phyloP scores from a whole-genome alignment of 345 rosid genomes.

The Aegle marmelos region DNA sequence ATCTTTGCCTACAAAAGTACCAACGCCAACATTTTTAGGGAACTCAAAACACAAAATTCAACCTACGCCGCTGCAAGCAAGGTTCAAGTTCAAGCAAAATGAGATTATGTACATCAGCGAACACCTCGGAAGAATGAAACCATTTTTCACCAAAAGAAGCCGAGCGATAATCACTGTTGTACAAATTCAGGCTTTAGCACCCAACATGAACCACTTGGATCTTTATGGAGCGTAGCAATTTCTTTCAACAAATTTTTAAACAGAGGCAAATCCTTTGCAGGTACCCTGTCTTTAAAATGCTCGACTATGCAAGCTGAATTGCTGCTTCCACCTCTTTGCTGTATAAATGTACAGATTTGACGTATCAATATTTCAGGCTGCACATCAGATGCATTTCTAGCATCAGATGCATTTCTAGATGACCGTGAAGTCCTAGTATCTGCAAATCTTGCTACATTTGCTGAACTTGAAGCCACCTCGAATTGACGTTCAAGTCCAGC shows the following conservation, averaged over 20 bases:
- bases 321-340: conserved; percentile 66
- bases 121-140: not conserved
- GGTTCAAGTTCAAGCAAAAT: not conserved
- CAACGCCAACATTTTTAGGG: not conserved
- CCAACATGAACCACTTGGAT: conserved; percentile 61
- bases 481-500: conserved; percentile 54
- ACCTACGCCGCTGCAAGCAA: not conserved
- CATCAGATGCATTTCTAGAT: conserved; percentile 20
- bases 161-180: conserved; percentile 13
- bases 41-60: not conserved
- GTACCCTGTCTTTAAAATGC: conserved; percentile 67
- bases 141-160: not conserved
- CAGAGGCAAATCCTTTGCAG: conserved; percentile 51
- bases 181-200: conserved; percentile 70
- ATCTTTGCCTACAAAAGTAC: not conserved
- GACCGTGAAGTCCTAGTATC: conserved; percentile 35
- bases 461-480: conserved; percentile 37
- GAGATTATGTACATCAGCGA: not conserved
- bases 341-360: conserved; percentile 76
- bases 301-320: conserved; percentile 66
- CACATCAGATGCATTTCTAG: conserved; percentile 21
- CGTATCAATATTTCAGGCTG: conserved; percentile 88
- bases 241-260: conserved; percentile 83
- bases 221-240: conserved; percentile 61
- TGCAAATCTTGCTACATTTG: conserved; percentile 18